Evolutionary conservation across 2,329 filamentous ascomycete species (phyloP), one percentile per base, ranked within the genome.

Genomic region (Mariannaea elegans): DNA sequence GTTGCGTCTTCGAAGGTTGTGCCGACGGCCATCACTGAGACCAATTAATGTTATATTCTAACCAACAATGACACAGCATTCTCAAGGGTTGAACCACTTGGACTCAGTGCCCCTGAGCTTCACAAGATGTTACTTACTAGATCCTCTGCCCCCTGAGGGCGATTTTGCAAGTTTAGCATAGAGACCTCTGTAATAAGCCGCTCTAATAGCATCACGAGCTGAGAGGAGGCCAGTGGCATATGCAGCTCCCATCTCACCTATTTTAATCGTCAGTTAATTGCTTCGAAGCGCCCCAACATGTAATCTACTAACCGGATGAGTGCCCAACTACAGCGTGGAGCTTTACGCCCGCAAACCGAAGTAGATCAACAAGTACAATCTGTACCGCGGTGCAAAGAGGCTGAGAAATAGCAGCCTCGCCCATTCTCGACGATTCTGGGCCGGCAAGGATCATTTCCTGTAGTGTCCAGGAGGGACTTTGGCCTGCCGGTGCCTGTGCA

Each of bases 191-290:
- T 55, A 46, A 16, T 65, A 62, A 5, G 63, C 72, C 8, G 72
- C 65, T 0, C 58, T 36, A 9, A 74, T 68, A 4, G 73, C 72
- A 19, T 71, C 65, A 2, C 63, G 21, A 1, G 57, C 59, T 0
- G 56, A 58, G 4, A 86, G 52, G 16, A 76, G 71, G 0, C 81
- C 82, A 0, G 80, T 77, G 0, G 81, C 80, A 61, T 83, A 85
- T 0, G 80, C 82, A 0, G 81, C 81, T 1, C 70, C 81, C 14
- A 84, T 83, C 62, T 84, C 82, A 2, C 82, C 32, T 36, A 36
- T 7, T 7, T 31, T n/a, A 36, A 36, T 13, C 32, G 14, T 36
- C 14, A 12, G 14, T 7, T 36, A 10, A 9, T n/a, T n/a, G 5
- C 14, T 36, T 36, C 7, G 32, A n/a, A 36, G 8, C 7, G 12